Percentiles rank a stretch among this genome's conserved stretches.
Evolutionary conservation across 306 rosid species (phyloP).

Genomic region (Myrica gale): DNA sequence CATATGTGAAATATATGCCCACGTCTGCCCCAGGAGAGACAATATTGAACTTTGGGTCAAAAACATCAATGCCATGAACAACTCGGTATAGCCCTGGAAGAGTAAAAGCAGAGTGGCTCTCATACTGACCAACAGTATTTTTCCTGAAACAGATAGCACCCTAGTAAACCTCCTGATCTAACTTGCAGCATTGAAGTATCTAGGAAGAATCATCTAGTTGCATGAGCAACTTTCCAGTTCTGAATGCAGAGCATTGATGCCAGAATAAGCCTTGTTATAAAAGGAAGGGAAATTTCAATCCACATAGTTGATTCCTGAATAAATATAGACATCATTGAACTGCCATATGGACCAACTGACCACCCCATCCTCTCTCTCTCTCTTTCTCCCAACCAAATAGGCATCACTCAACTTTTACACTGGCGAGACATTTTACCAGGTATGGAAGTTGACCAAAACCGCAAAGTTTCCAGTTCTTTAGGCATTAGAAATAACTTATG

Average conservation of each 20-base stretch:
- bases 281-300: neutral
- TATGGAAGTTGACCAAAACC: too few relatives aligned
- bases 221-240: neutral
- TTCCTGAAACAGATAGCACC: conserved; percentile 52
- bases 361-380: too few relatives aligned
- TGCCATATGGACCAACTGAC: neutral
- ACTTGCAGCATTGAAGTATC: conserved; percentile 3
- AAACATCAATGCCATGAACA: conserved; percentile 92
- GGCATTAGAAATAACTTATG: too few relatives aligned
- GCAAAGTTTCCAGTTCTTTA: too few relatives aligned
- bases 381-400: too few relatives aligned
- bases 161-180: conserved; percentile 13
- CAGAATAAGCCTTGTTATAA: neutral
- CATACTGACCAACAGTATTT: conserved; percentile 90
- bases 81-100: conserved; percentile 91
- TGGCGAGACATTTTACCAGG: too few relatives aligned
- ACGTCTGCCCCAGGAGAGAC: conserved; percentile 98
- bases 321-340: neutral
- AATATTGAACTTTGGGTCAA: conserved; percentile 96
- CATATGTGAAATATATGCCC: conserved; percentile 81
- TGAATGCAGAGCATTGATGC: neutral
- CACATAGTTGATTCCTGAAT: neutral
- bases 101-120: conserved; percentile 85
- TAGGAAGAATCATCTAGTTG: neutral
- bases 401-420: too few relatives aligned